A percentile compares a stretch with the other conserved stretches of the same genome.
Evolutionary conservation across 2,329 filamentous ascomycete species (phyloP).

Genomic region (Pezicula radicicola): DNA sequence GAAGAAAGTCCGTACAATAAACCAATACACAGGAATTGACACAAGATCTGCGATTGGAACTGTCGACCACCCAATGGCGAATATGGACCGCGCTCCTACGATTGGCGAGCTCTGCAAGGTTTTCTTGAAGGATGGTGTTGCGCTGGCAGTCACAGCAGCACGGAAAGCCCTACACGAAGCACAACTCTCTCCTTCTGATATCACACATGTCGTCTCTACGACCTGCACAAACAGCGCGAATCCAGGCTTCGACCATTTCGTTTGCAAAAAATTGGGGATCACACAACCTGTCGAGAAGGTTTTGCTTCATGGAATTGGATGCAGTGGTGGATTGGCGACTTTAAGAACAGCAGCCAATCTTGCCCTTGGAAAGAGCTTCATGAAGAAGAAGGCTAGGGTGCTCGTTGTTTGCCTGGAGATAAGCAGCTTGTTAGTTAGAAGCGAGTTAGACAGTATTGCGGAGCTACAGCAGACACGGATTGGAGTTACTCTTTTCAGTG

Average conservation of each 20-base stretch:
- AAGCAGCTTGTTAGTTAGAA: constrained; percentile 57
- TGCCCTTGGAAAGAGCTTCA: constrained; percentile 58
- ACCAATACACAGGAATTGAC: constrained; percentile 63
- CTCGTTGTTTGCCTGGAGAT: constrained; percentile 64
- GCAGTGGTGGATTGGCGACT: constrained; percentile 59
- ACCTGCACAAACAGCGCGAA: constrained; percentile 70
- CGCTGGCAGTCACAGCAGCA: constrained; percentile 52
- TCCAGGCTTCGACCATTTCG: constrained; percentile 65
- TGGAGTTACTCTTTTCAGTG: constrained; percentile 65
- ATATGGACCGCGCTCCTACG: constrained; percentile 49
- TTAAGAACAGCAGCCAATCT: constrained; percentile 65
- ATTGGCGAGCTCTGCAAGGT: constrained; percentile 52
- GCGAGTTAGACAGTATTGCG: constrained; percentile 62
- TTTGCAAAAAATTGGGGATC: constrained; percentile 56
- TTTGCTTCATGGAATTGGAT: constrained; percentile 64
- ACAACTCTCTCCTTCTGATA: constrained; percentile 44
- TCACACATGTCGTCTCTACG: constrained; percentile 66
- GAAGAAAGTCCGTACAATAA: constrained; percentile 61
- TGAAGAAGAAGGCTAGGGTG: constrained; percentile 57
- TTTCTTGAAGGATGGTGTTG: constrained; percentile 56
- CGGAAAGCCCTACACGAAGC: constrained; percentile 55
- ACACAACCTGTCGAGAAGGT: constrained; percentile 59
- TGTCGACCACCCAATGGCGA: constrained; percentile 59
- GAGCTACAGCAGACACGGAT: constrained; percentile 59
- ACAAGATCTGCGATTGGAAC: constrained; percentile 59